Conservation (phyloP, 257 asterid species). For the Cruciata laevipes region DNA sequence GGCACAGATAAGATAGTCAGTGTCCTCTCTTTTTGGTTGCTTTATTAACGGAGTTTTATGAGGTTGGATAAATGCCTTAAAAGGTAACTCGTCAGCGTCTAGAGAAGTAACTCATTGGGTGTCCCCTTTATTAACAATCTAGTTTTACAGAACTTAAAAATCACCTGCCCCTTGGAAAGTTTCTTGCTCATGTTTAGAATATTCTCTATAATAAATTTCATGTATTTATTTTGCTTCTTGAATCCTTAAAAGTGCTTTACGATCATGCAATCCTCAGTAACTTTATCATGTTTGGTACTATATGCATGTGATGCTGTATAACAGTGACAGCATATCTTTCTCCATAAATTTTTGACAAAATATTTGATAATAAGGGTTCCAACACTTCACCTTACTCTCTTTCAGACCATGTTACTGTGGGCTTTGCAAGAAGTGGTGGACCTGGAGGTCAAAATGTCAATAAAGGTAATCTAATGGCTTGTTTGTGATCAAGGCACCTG, state of each 20-base stretch:
- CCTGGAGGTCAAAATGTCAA: slow-evolving; percentile 96
- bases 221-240: not conserved
- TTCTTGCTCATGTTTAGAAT: not conserved
- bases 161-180: no score
- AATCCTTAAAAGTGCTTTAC: not conserved
- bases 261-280: not conserved
- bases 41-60: not conserved
- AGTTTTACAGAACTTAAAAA: not conserved
- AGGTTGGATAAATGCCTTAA: not conserved
- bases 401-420: slow-evolving; percentile 75
- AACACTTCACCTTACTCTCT: not conserved
- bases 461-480: slow-evolving; percentile 46
- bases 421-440: slow-evolving; percentile 86
- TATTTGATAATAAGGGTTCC: not conserved
- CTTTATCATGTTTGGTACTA: not conserved
- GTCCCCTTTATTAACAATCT: not conserved
- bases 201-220: slow-evolving; percentile 9
- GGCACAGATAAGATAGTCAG: not conserved
- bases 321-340: not conserved
- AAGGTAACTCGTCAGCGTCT: no score
- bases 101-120: not conserved
- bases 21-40: not conserved
- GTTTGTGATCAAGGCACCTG: not conserved
- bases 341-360: not conserved
- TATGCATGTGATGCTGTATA: not conserved